Conservation (phyloP, 129 eudicot genomes). For the Pseudognaphalium luteoalbum region DNA sequence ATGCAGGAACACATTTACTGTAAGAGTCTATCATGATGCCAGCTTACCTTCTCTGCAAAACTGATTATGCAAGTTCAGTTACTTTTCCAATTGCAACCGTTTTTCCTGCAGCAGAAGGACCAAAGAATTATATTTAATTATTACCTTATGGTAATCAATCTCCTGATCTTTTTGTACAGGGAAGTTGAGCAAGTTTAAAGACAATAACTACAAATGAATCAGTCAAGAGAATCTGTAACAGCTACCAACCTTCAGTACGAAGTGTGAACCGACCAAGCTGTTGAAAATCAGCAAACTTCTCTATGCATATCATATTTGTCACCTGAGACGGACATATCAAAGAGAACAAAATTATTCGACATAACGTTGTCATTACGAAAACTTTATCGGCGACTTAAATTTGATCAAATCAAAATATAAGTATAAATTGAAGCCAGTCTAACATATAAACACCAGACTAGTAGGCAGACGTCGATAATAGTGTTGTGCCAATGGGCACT, state of each 20-base stretch:
- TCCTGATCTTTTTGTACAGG: neutral
- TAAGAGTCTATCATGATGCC: neutral
- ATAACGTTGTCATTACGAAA: neutral
- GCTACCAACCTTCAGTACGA: slow-evolving; percentile 79
- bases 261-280: slow-evolving; percentile 97
- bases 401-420: neutral
- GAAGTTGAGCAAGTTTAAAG: neutral
- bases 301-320: slow-evolving; percentile 71
- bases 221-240: neutral
- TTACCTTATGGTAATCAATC: neutral
- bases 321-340: slow-evolving; percentile 42
- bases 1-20: slow-evolving; percentile 1
- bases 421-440: neutral
- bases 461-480: neutral
- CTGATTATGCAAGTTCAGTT: slow-evolving; percentile 49
- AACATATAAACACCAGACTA: neutral
- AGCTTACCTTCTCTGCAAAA: slow-evolving; percentile 42
- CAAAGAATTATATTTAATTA: neutral
- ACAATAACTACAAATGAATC: neutral
- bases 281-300: slow-evolving; percentile 77
- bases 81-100: slow-evolving; percentile 92
- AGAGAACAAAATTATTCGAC: neutral
- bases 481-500: neutral
- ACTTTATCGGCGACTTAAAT: neutral
- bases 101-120: slow-evolving; percentile 54